Percentiles rank a stretch among this genome's conserved stretches.
Evolutionary conservation across 129 eudicot species (phyloP).

Genomic region (Smallanthus sonchifolius): DNA sequence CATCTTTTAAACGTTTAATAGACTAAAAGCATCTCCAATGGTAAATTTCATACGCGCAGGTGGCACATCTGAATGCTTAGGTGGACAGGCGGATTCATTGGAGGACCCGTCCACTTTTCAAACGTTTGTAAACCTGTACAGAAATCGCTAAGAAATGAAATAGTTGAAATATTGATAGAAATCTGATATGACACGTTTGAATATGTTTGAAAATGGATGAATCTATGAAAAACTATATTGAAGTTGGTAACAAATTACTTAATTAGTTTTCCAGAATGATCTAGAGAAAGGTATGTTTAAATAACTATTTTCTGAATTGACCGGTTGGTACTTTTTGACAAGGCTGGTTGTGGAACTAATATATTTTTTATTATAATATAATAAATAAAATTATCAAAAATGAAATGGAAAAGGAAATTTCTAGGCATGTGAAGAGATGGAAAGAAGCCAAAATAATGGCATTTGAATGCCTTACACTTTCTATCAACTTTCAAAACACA

Average conservation of each 20-base stretch:
- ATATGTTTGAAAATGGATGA: no score
- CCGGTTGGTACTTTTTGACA: background rate
- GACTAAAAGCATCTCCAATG: no score
- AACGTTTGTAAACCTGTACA: no score
- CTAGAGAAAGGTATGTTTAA: background rate
- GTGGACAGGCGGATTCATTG: no score
- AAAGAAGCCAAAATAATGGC: slow-evolving; percentile 26
- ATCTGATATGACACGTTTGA: no score
- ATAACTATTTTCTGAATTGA: background rate
- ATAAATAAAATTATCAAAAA: background rate
- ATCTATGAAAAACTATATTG: background rate
- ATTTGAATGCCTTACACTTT: slow-evolving; percentile 7
- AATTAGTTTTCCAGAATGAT: background rate
- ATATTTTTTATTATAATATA: background rate
- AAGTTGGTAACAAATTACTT: background rate
- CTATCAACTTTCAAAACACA: background rate
- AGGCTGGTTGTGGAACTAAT: background rate
- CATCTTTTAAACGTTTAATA: no score
- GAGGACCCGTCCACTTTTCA: no score
- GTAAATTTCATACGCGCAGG: no score
- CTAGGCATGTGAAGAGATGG: slow-evolving; percentile 35
- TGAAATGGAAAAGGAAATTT: slow-evolving; percentile 19
- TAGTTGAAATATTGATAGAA: no score
- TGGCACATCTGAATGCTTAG: no score
- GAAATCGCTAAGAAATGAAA: no score